Conservation (phyloP, 2,329 filamentous ascomycete genomes). For the Parastagonospora avenae region DNA sequence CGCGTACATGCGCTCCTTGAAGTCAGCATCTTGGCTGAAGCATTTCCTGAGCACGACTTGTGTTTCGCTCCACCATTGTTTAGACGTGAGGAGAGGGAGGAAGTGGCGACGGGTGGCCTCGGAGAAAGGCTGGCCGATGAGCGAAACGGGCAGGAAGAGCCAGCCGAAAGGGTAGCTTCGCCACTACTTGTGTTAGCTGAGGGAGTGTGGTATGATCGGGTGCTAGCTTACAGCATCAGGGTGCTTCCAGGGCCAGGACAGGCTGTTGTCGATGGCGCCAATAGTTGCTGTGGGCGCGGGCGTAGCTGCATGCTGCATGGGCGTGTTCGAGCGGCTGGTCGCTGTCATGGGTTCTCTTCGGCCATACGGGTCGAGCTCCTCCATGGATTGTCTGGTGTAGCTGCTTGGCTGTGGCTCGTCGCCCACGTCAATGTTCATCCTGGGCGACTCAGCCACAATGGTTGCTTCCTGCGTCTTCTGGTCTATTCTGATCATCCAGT, state of each 20-base stretch:
- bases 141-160: conserved; percentile 94
- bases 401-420: conserved; percentile 51
- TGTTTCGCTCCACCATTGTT: conserved; percentile 96
- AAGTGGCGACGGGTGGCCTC: conserved; percentile 94
- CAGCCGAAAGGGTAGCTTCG: conserved; percentile 95
- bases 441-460: conserved; percentile 84
- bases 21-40: conserved; percentile 91
- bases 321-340: conserved; percentile 62
- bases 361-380: conserved; percentile 66
- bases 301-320: conserved; percentile 56
- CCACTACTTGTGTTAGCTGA: conserved; percentile 55
- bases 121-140: conserved; percentile 95
- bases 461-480: conserved; percentile 81
- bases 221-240: conserved; percentile 73
- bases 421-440: conserved; percentile 55
- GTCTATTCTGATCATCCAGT: conserved; percentile 99
- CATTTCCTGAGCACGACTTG: conserved; percentile 83
- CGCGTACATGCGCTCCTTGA: conserved; percentile 99
- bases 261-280: conserved; percentile 94
- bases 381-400: conserved; percentile 67
- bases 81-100: conserved; percentile 91
- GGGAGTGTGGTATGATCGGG: conserved; percentile 23
- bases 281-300: conserved; percentile 72
- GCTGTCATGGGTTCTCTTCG: conserved; percentile 85
- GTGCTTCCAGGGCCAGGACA: conserved; percentile 99